phyloP scores from a whole-genome alignment of 352 stramenopile species.

The Phytophthora pistaciae region DNA sequence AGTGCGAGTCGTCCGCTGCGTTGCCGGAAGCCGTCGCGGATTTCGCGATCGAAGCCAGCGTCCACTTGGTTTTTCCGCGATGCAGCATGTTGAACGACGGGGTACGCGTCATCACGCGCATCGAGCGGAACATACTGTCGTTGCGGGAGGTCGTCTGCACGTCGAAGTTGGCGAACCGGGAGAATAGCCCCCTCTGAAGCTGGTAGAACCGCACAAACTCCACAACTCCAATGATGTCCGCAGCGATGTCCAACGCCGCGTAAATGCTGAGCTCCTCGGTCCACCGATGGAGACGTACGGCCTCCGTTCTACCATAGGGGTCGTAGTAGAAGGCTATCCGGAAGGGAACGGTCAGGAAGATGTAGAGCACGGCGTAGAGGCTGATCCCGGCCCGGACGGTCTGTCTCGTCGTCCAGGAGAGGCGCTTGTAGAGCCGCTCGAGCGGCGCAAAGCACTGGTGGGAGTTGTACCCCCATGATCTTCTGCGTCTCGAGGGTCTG shows the following conservation, averaged over 20 bases:
- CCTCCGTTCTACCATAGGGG: slow-evolving; percentile 1
- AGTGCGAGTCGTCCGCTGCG: slow-evolving; percentile 5
- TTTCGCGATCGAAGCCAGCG: slow-evolving; percentile 16
- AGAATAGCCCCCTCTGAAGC: slow-evolving; percentile 3
- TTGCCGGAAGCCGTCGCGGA: background rate
- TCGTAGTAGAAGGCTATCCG: slow-evolving; percentile 36
- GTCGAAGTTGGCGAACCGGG: slow-evolving; percentile 23
- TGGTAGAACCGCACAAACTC: slow-evolving; percentile 30
- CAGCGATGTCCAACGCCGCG: slow-evolving; percentile 13
- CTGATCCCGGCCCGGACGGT: slow-evolving; percentile 19
- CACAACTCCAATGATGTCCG: slow-evolving; percentile 18
- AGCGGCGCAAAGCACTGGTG: background rate
- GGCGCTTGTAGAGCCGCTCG: slow-evolving; percentile 1
- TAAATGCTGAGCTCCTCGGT: slow-evolving; percentile 24
- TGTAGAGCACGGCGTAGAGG: slow-evolving; percentile 26
- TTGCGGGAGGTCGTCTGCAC: background rate
- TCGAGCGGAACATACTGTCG: background rate
- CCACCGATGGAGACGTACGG: slow-evolving; percentile 2
- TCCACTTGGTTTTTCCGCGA: slow-evolving; percentile 29
- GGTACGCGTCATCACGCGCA: background rate
- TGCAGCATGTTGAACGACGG: slow-evolving; percentile 16
- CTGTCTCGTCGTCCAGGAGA: slow-evolving; percentile 22
- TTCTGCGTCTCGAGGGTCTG: too few species aligned
- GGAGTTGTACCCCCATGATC: too few species aligned
- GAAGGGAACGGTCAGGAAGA: slow-evolving; percentile 30